phyloP scores from a whole-genome alignment of 129 eudicot genomes.

The Helichrysum umbraculigerum region DNA sequence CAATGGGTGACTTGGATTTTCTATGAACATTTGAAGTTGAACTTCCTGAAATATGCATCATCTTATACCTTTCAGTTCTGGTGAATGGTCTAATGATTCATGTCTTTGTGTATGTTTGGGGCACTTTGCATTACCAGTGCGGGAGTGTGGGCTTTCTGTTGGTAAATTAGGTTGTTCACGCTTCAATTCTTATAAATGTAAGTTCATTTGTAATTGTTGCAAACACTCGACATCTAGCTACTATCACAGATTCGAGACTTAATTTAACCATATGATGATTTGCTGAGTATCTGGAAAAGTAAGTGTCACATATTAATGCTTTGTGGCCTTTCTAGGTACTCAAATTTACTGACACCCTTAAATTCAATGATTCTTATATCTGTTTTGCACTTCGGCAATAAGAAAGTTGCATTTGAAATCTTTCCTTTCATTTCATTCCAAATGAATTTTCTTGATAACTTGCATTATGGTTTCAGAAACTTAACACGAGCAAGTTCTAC shows the following conservation, averaged over 20 bases:
- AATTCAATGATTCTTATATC: too few relatives aligned
- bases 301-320: background rate
- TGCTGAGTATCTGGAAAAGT: background rate
- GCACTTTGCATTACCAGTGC: background rate
- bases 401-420: too few relatives aligned
- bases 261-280: background rate
- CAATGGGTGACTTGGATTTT: background rate
- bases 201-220: background rate
- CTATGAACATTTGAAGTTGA: background rate
- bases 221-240: background rate
- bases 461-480: too few relatives aligned
- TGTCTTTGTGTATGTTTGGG: background rate
- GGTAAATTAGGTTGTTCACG: background rate
- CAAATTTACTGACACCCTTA: background rate
- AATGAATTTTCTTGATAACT: too few relatives aligned
- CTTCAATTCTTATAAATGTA: too few relatives aligned
- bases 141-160: background rate
- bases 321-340: background rate
- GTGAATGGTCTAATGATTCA: background rate
- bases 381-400: too few relatives aligned
- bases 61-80: background rate
- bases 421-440: too few relatives aligned
- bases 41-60: slow-evolving; percentile 4
- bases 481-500: too few relatives aligned
- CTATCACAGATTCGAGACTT: background rate